Evolutionary conservation across 108 stramenopile genomes (phyloP), one percentile per base, ranked within the genome.

Genomic region (Cyclotella cryptica): DNA sequence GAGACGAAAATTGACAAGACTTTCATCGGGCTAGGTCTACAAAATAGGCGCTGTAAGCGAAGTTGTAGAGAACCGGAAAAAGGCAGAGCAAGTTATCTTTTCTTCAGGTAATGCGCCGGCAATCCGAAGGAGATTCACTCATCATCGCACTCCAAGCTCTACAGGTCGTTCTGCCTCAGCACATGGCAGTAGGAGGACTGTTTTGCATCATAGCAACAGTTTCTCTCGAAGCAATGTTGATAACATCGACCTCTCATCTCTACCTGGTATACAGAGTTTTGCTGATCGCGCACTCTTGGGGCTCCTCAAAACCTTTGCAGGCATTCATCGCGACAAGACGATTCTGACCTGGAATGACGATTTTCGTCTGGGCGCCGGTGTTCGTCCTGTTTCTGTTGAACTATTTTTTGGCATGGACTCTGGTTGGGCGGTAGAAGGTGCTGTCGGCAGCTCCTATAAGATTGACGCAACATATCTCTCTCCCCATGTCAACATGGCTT

Each of bases 381-480:
- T 92, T 13, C 86, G 85, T 30, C 86, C 83, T 17, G 93, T 85
- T 64, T 81, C 84, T n/a, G 86, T 96, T 9, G 78, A 89, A 45
- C 84, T 99, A 72, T 87, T 90, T 46, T 95, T 92, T 75, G 98
- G 98, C 5, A 91, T 99, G 90, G 95, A 98, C 85, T 93, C 96
- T 41, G 98, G 98, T 18, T 99, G 98, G 98, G 95, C 95, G 11
- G 90, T 96, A 0, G 97, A 97, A 68, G 97, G 97, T 46, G 97
- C 97, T 5, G 97, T 97, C 19, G 97, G 97, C 4, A 89, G 88
- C 46, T 76, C 85, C 47, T 90, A 92, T 83, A 97, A 97, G 77
- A 94, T 97, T 66, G 97, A 98, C 81, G 97, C 97, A 39, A 98
- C 97, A n/a, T 98, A 98, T 71, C 84, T 98, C 9, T 96, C 94